Conservation (phyloP, 305 asterid genomes). For the Solanum chacoense region DNA sequence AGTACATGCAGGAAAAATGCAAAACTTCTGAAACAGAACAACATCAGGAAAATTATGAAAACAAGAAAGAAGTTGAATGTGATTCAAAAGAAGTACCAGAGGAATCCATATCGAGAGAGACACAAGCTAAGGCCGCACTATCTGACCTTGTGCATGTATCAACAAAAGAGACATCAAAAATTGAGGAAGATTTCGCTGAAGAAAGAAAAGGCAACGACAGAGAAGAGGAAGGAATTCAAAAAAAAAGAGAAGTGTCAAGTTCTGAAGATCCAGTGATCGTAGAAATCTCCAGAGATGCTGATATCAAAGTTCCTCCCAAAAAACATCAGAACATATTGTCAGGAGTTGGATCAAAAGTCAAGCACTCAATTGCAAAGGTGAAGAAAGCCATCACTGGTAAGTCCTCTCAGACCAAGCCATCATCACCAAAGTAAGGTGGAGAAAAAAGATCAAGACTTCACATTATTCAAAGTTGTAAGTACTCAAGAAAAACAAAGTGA, state of each 20-base stretch:
- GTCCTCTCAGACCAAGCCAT: slow-evolving; percentile 50
- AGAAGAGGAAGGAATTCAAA: slow-evolving; percentile 33
- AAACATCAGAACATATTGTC: slow-evolving; percentile 74
- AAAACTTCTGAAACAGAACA: neutral
- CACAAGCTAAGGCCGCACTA: slow-evolving; percentile 8
- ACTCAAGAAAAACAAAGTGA: neutral
- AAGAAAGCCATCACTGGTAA: slow-evolving; percentile 81
- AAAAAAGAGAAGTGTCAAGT: slow-evolving; percentile 18
- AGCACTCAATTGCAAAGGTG: slow-evolving; percentile 87
- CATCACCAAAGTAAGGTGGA: slow-evolving; percentile 38
- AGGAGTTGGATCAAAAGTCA: slow-evolving; percentile 85
- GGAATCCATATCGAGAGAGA: slow-evolving; percentile 22
- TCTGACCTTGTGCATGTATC: slow-evolving; percentile 31
- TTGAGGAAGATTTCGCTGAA: slow-evolving; percentile 3
- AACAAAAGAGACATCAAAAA: slow-evolving; percentile 13
- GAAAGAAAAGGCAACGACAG: slow-evolving; percentile 17
- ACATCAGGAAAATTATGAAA: neutral
- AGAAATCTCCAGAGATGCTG: slow-evolving; percentile 39
- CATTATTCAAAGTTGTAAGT: neutral
- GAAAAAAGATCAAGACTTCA: neutral
- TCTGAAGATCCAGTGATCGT: slow-evolving; percentile 58
- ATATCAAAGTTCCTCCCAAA: slow-evolving; percentile 45
- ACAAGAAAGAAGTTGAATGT: neutral
- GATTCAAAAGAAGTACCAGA: slow-evolving; percentile 5
- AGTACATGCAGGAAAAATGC: neutral